These are phyloP conservation scores for Prunus campanulata DNA, from an alignment of 306 rosid species.

Conservation along the genomic window DNA sequence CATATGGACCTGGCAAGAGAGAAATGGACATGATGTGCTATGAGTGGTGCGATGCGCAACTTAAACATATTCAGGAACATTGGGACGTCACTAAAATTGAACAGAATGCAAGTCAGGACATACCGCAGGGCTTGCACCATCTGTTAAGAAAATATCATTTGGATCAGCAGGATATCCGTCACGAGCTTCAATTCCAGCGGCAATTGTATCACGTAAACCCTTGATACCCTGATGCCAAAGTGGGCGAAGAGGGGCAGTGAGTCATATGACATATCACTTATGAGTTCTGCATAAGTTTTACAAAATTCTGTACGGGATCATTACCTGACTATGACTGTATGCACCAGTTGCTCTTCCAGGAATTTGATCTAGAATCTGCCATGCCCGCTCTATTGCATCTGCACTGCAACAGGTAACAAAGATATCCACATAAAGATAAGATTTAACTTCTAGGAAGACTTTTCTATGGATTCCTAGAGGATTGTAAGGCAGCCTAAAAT, in stretches of 20 bases:
- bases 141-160: slow-evolving; percentile 80
- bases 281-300: neutral
- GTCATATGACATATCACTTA: neutral
- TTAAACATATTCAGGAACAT: neutral
- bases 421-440: slow-evolving; percentile 3
- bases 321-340: slow-evolving; percentile 92
- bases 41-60: neutral
- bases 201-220: slow-evolving; percentile 82
- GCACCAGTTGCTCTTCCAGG: slow-evolving; percentile 96
- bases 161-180: slow-evolving; percentile 81
- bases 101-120: neutral
- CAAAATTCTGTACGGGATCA: slow-evolving; percentile 9
- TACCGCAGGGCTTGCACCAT: slow-evolving; percentile 96
- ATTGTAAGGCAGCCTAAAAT: neutral
- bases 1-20: slow-evolving; percentile 69
- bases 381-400: slow-evolving; percentile 73
- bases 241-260: slow-evolving; percentile 14
- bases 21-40: neutral
- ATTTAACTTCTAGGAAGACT: neutral
- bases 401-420: slow-evolving; percentile 44
- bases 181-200: slow-evolving; percentile 80
- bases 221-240: slow-evolving; percentile 59
- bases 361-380: slow-evolving; percentile 78
- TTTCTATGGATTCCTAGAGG: neutral
- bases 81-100: neutral